Evolutionary conservation across 2,329 filamentous ascomycete genomes (phyloP).

Genomic region (Didymella pinodella): DNA sequence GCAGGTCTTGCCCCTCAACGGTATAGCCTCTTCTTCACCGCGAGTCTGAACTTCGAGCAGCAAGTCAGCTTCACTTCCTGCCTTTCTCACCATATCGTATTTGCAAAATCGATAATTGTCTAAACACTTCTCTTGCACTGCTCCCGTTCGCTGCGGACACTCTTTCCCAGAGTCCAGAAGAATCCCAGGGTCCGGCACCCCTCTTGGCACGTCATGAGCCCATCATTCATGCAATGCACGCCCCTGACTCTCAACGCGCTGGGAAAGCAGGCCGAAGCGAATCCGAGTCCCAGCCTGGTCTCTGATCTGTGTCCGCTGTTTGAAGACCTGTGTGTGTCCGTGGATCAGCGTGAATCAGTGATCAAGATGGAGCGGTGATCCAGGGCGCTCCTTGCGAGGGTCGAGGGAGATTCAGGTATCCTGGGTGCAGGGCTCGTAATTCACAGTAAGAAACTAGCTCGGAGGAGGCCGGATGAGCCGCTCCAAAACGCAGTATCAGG

Average conservation of each 20-base stretch:
- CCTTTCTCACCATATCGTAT: no score
- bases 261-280: neutral
- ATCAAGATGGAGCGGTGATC: neutral
- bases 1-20: conserved; percentile 24
- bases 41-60: neutral
- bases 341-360: neutral
- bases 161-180: neutral
- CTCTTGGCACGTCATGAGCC: conserved; percentile 6
- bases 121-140: neutral
- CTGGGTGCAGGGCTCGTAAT: neutral
- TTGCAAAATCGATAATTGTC: no score
- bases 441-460: conserved; percentile 9
- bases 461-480: conserved; percentile 31
- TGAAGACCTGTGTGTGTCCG: neutral
- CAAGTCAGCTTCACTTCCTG: neutral
- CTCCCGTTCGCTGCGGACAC: neutral
- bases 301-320: neutral
- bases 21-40: conserved; percentile 22
- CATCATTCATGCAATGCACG: conserved; percentile 2
- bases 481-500: conserved; percentile 24
- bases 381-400: neutral
- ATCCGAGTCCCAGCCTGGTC: neutral
- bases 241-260: neutral
- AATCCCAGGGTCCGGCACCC: conserved; percentile 7
- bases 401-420: neutral